Evolutionary conservation across 2,329 filamentous ascomycete genomes (phyloP).

Genomic region (Stachybotrys chartarum): DNA sequence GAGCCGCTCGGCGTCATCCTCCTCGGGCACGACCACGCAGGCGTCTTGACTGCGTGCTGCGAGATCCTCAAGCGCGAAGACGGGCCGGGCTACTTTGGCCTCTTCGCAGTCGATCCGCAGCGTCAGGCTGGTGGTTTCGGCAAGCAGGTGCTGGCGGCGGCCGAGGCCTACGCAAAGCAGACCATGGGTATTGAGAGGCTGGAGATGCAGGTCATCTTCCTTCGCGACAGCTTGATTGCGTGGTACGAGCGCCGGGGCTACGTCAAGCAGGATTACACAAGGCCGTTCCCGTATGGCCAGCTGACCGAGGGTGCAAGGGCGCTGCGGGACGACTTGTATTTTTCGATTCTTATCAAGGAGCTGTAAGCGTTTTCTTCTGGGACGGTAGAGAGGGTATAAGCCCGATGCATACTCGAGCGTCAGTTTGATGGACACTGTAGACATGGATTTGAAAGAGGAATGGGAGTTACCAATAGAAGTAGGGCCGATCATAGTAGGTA

Average conservation of each 20-base stretch:
- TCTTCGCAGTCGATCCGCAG: constrained; percentile 38
- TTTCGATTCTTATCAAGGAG: constrained; percentile 32
- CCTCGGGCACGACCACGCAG: constrained; percentile 21
- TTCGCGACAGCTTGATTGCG: constrained; percentile 32
- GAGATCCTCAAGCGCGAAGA: constrained; percentile 25
- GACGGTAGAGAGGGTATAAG: not conserved
- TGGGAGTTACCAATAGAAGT: too few species aligned
- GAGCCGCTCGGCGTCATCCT: constrained; percentile 28
- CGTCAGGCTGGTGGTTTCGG: constrained; percentile 38
- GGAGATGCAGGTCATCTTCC: constrained; percentile 38
- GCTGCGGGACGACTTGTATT: constrained; percentile 35
- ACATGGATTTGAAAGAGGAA: too few species aligned
- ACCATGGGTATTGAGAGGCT: constrained; percentile 24
- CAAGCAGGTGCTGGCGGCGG: constrained; percentile 28
- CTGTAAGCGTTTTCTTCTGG: constrained; percentile 8
- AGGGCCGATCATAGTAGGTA: too few species aligned
- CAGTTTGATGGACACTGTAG: too few species aligned
- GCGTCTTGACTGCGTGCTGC: constrained; percentile 33
- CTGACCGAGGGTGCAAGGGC: constrained; percentile 25
- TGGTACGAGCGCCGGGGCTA: constrained; percentile 41
- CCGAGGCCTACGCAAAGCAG: constrained; percentile 28
- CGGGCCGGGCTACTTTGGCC: constrained; percentile 33
- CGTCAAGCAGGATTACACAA: constrained; percentile 25
- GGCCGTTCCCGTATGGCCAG: constrained; percentile 33
- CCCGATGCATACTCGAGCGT: too few species aligned